Conservation (phyloP, 176 grass and related monocot genomes). For the Carex kokanica region DNA sequence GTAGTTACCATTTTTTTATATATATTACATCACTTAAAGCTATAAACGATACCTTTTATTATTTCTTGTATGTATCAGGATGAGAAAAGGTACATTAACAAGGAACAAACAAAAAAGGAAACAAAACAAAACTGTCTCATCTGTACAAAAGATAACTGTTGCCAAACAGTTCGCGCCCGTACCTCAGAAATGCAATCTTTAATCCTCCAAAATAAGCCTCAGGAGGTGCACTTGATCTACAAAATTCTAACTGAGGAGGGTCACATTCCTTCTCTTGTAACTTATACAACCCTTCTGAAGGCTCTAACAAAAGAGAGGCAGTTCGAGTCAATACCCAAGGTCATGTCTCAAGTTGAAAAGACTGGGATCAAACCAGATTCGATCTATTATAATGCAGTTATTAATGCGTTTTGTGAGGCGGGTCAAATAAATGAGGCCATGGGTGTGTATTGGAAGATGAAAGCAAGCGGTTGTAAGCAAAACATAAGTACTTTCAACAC, state of each 20-base stretch:
- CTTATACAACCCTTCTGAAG: conserved; percentile 68
- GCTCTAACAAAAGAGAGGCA: conserved; percentile 56
- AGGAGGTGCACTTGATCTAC: conserved; percentile 52
- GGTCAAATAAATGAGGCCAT: conserved; percentile 70
- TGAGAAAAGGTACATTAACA: background rate
- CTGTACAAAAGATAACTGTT: conserved; percentile 56
- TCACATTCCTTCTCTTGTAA: conserved; percentile 78
- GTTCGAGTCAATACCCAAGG: conserved; percentile 61
- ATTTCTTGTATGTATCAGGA: conserved; percentile 35
- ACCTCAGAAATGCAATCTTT: conserved; percentile 66
- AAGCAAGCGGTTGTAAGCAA: conserved; percentile 49
- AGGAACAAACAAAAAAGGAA: conserved; percentile 13
- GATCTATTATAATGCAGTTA: conserved; percentile 87
- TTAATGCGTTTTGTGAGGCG: conserved; percentile 84
- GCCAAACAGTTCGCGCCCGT: conserved; percentile 48
- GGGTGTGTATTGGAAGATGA: conserved; percentile 82
- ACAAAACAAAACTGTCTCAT: conserved; percentile 33
- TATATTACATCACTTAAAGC: background rate
- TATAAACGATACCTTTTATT: background rate
- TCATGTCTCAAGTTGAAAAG: conserved; percentile 61
- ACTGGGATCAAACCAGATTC: conserved; percentile 68
- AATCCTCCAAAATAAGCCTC: conserved; percentile 57
- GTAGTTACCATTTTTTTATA: background rate
- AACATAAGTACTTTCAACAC: conserved; percentile 90
- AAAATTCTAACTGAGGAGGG: conserved; percentile 51